Evolutionary conservation across 139 green algal species (phyloP).

Genomic region (Closterium sp.): DNA sequence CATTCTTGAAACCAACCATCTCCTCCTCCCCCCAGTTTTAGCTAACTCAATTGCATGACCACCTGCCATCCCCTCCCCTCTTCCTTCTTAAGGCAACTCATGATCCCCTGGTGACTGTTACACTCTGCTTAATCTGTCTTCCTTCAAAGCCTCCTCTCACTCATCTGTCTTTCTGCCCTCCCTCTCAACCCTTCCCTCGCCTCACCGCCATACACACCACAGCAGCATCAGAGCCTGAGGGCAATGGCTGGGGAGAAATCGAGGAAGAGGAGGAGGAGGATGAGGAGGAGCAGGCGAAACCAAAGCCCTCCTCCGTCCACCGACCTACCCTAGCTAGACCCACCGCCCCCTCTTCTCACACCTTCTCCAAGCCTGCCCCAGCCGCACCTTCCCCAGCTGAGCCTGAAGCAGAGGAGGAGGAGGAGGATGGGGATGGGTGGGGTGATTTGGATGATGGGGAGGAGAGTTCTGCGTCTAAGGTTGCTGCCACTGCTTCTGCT

Average conservation of each 20-base stretch:
- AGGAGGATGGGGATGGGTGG: conserved; percentile 36
- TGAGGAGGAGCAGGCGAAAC: no score
- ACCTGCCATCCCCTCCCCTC: no score
- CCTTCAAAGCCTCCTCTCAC: no score
- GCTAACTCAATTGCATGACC: no score
- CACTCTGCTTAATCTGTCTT: no score
- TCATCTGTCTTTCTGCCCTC: no score
- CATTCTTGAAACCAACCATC: no score
- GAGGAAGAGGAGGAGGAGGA: background rate
- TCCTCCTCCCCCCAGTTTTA: no score
- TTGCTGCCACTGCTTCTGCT: background rate
- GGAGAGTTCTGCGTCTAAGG: background rate
- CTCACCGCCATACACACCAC: background rate
- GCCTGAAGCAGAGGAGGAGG: conserved; percentile 25
- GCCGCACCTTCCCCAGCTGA: background rate
- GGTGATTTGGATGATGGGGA: conserved; percentile 15
- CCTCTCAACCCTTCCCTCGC: no score
- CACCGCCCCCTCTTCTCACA: conserved; percentile 2
- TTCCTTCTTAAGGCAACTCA: no score
- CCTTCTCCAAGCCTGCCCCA: background rate
- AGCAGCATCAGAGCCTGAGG: background rate
- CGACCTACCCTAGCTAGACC: background rate
- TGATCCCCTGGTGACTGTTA: no score
- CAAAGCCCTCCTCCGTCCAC: background rate
- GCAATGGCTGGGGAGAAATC: background rate